phyloP scores from a whole-genome alignment of 257 asterid genomes.

The Penstemon newberryi region DNA sequence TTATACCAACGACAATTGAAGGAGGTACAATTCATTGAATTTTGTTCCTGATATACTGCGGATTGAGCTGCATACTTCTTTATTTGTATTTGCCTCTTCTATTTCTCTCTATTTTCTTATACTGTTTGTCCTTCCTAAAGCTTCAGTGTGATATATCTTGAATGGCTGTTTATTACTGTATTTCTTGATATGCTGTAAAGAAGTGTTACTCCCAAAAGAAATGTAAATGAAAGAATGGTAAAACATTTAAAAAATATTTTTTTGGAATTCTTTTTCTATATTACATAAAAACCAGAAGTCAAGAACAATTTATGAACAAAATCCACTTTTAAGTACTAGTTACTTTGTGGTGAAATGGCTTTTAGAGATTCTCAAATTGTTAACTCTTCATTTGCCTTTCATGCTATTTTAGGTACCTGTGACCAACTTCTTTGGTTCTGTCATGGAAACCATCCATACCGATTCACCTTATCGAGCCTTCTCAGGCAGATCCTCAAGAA shows the following conservation, averaged over 20 bases:
- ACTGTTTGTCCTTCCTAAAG: background rate
- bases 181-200: background rate
- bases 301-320: constrained; percentile 6
- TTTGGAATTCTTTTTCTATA: background rate
- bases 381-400: constrained; percentile 20
- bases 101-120: background rate
- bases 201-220: constrained; percentile 15
- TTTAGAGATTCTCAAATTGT: background rate
- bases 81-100: constrained; percentile 24
- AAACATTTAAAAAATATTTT: background rate
- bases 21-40: constrained; percentile 49
- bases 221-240: background rate
- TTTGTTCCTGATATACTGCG: constrained; percentile 17
- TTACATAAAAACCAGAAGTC: background rate
- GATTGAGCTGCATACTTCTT: background rate
- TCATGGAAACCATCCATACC: constrained; percentile 89
- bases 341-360: background rate
- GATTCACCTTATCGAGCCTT: constrained; percentile 72
- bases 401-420: constrained; percentile 68
- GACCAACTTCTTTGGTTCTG: constrained; percentile 95
- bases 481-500: constrained; percentile 37
- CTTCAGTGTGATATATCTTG: background rate
- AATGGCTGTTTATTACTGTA: background rate
- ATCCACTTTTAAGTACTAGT: background rate
- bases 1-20: constrained; percentile 67